These are phyloP conservation scores for Inonotus hispidus DNA, from an alignment of 1,284 basidiomycete species.

Conservation along the genomic window DNA sequence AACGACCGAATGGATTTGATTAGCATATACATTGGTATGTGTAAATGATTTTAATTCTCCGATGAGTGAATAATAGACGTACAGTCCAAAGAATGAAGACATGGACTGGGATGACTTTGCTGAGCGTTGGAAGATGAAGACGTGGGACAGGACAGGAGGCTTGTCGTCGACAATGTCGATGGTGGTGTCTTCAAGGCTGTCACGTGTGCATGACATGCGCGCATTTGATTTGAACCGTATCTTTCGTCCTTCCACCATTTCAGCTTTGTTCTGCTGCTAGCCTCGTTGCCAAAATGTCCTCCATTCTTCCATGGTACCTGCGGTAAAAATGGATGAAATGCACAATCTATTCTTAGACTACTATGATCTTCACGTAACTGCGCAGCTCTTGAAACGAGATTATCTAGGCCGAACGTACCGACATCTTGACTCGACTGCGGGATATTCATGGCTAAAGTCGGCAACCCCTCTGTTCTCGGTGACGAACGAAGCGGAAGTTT, in stretches of 20 bases:
- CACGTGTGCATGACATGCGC: background rate
- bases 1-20: background rate
- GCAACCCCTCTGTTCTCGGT: background rate
- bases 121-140: background rate
- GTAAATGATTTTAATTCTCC: background rate
- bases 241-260: no score
- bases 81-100: constrained; percentile 85
- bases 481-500: background rate
- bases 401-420: background rate
- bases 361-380: background rate
- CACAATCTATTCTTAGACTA: no score
- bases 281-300: no score
- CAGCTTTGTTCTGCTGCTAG: no score
- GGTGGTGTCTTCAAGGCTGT: background rate
- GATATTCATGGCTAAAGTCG: background rate
- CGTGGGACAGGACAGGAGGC: background rate
- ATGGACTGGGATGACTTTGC: constrained; percentile 32
- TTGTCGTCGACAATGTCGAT: background rate
- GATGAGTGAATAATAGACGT: constrained; percentile 31
- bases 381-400: background rate
- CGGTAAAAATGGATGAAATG: no score
- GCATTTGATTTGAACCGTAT: no score
- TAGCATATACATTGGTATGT: background rate
- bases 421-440: background rate
- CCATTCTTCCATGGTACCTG: no score